Evolutionary conservation across 805 yeast species (phyloP).

Genomic region (Clavispora carvajalis): DNA sequence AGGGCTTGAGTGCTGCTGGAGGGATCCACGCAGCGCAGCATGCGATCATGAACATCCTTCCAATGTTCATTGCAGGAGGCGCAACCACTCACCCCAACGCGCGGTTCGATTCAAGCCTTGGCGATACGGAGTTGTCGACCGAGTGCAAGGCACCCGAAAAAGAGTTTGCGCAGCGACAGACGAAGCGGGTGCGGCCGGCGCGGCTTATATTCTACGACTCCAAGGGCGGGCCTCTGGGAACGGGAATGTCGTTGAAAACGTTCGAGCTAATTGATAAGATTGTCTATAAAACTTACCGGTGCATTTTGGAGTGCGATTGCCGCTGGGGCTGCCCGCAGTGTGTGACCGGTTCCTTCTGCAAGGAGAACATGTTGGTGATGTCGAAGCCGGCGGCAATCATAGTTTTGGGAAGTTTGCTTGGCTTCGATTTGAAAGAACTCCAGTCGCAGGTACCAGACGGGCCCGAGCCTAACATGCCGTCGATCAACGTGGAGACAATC

Average conservation of each 20-base stretch:
- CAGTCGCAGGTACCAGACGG: constrained; percentile 52
- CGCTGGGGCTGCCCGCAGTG: constrained; percentile 83
- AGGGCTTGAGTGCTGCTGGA: constrained; percentile 69
- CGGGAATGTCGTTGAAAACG: constrained; percentile 75
- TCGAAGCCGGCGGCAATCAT: constrained; percentile 83
- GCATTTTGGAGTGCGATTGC: constrained; percentile 62
- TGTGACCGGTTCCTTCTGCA: constrained; percentile 77
- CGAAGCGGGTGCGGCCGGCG: constrained; percentile 76
- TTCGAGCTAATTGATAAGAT: constrained; percentile 73
- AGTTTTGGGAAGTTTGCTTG: constrained; percentile 58
- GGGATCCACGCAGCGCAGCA: constrained; percentile 98
- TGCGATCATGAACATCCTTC: constrained; percentile 73
- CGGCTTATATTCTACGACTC: constrained; percentile 80
- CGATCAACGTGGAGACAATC: constrained; percentile 62
- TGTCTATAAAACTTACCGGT: constrained; percentile 50
- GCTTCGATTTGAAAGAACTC: constrained; percentile 42
- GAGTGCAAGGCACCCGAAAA: constrained; percentile 98
- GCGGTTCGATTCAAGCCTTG: constrained; percentile 24
- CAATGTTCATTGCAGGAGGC: constrained; percentile 66
- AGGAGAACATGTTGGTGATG: constrained; percentile 74
- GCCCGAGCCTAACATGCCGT: constrained; percentile 74
- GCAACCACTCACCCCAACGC: constrained; percentile 42
- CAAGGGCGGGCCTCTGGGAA: constrained; percentile 73
- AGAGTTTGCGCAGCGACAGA: constrained; percentile 77
- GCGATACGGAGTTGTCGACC: constrained; percentile 63